Conservation (phyloP, 164 flowering plant genomes). For the Echeveria elegans region DNA sequence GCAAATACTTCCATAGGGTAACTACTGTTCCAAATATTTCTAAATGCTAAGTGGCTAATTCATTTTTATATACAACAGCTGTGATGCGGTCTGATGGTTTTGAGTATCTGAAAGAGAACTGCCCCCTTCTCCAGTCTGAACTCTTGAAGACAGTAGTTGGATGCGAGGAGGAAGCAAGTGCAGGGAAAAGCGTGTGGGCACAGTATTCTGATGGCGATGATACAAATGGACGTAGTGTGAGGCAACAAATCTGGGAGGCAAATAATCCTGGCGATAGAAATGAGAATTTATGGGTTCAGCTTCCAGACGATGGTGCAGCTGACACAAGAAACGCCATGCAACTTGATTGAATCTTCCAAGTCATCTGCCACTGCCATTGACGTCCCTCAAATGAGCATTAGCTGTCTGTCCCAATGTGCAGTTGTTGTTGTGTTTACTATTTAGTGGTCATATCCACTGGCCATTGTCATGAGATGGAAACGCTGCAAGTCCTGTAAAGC, state of each 20-base stretch:
- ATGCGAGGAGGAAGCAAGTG: slow-evolving; percentile 68
- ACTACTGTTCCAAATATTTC: too few species aligned
- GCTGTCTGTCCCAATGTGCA: too few species aligned
- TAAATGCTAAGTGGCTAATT: neutral
- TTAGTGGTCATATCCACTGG: too few species aligned
- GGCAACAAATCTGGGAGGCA: slow-evolving; percentile 44
- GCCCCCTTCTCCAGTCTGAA: slow-evolving; percentile 73
- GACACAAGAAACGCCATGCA: too few species aligned
- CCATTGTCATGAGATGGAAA: too few species aligned
- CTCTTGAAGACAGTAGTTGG: slow-evolving; percentile 82
- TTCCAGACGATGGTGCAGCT: too few species aligned
- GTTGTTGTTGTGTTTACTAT: too few species aligned
- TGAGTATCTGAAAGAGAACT: slow-evolving; percentile 65
- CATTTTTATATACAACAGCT: slow-evolving; percentile 38
- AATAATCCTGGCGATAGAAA: slow-evolving; percentile 21
- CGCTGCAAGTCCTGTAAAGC: too few species aligned
- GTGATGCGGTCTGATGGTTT: slow-evolving; percentile 88
- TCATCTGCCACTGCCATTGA: too few species aligned
- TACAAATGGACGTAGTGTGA: slow-evolving; percentile 57
- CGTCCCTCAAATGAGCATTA: too few species aligned
- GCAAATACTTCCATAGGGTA: too few species aligned
- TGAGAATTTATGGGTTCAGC: slow-evolving; percentile 24
- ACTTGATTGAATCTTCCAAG: too few species aligned
- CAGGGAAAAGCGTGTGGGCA: slow-evolving; percentile 72
- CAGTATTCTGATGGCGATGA: slow-evolving; percentile 86